Conservation (phyloP, 2,329 filamentous ascomycete genomes). For the Ustulina deusta region DNA sequence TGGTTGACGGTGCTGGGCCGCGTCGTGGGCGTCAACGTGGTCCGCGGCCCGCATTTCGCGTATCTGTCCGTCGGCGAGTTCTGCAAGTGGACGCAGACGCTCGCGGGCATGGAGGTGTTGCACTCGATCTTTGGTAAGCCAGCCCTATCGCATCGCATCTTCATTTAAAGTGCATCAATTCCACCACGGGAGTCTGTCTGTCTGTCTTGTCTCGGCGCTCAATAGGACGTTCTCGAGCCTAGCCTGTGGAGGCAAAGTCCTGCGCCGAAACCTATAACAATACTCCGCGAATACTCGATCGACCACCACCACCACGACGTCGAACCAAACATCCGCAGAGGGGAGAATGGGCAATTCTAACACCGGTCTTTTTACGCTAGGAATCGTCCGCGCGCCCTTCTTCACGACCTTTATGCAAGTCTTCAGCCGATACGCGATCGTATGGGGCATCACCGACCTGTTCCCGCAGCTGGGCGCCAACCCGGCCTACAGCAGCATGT, state of each 20-base stretch:
- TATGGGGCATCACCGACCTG: slow-evolving; percentile 83
- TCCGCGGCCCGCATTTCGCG: slow-evolving; percentile 68
- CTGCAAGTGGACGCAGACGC: slow-evolving; percentile 83
- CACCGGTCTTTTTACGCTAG: slow-evolving; percentile 56
- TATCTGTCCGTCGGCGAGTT: slow-evolving; percentile 73
- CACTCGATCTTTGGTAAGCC: slow-evolving; percentile 80
- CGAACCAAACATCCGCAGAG: not conserved
- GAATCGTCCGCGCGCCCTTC: slow-evolving; percentile 86
- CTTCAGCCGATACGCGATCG: slow-evolving; percentile 84
- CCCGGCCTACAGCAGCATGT: slow-evolving; percentile 76
- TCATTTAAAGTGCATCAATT: slow-evolving; percentile 10
- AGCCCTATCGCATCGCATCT: slow-evolving; percentile 24
- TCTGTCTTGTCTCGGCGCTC: not conserved
- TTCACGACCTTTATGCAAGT: slow-evolving; percentile 92
- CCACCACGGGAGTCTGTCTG: not conserved
- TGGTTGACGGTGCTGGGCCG: slow-evolving; percentile 84
- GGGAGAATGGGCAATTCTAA: slow-evolving; percentile 29
- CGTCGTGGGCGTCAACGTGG: slow-evolving; percentile 66
- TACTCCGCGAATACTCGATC: not conserved
- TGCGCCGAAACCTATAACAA: not conserved
- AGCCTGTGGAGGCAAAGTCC: not conserved
- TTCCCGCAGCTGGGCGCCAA: slow-evolving; percentile 75
- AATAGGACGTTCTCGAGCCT: not conserved
- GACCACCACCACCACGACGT: not conserved
- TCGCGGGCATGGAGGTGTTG: slow-evolving; percentile 84